Evolutionary conservation across 129 eudicot genomes (phyloP).

Genomic region (Solidago caesia): DNA sequence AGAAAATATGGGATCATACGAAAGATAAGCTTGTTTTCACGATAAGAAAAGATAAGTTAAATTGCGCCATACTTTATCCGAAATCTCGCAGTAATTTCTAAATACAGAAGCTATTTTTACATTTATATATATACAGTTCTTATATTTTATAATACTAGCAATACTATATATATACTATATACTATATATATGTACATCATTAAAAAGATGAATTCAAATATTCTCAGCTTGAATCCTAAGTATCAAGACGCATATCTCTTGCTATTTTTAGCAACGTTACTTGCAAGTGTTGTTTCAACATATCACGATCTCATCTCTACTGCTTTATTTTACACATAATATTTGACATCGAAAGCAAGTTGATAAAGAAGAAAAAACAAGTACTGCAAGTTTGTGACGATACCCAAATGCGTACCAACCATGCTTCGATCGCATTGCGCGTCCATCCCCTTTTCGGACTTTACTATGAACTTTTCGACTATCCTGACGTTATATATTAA

Average conservation of each 20-base stretch:
- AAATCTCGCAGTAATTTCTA: slow-evolving; percentile 26
- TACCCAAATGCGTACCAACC: slow-evolving; percentile 17
- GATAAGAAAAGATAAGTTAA: background rate
- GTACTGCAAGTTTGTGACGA: slow-evolving; percentile 10
- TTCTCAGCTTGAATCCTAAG: slow-evolving; percentile 15
- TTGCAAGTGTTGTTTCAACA: slow-evolving; percentile 21
- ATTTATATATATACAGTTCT: background rate
- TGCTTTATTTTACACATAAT: background rate
- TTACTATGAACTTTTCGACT: slow-evolving; percentile 19
- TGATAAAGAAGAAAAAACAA: slow-evolving; percentile 3
- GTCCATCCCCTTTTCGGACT: slow-evolving; percentile 19
- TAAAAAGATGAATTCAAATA: slow-evolving; percentile 1
- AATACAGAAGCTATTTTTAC: background rate
- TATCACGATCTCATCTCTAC: slow-evolving; percentile 1
- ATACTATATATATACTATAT: too few relatives aligned
- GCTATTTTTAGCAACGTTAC: slow-evolving; percentile 22
- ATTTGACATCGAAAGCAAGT: slow-evolving; percentile 14
- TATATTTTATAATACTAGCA: background rate
- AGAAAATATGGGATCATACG: slow-evolving; percentile 10
- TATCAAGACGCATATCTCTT: slow-evolving; percentile 3
- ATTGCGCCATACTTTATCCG: slow-evolving; percentile 15
- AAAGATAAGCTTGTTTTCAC: slow-evolving; percentile 16
- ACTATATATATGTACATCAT: background rate
- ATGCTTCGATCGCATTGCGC: slow-evolving; percentile 3
- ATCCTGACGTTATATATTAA: slow-evolving; percentile 8